Base-by-base conservation (phyloP, 257 asterid species). In the Nicotiana benthamiana region DNA sequence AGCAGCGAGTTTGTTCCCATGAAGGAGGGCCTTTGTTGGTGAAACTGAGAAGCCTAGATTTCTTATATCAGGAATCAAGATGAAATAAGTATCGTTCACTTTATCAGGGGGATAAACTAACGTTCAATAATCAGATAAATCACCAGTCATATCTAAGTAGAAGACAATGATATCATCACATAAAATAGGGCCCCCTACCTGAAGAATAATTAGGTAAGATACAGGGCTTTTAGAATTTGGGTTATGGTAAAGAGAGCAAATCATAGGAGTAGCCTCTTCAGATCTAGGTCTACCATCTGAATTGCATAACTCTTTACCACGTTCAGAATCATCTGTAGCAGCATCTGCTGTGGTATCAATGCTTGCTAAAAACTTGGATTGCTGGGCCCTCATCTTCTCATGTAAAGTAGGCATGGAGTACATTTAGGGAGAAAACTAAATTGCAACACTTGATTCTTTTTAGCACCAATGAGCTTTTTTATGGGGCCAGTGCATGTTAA, bases 321-420 rank as follows among this genome's bases (percentile, higher is more conserved):
- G 79, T 77, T 87, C 83, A 80, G 91, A 83, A 75, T 86, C 97
- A 77, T 87, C 90, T 87, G 85, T 82, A 80, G 80, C 91, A 60
- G 87, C 94, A 82, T 93, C 97, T 74, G 54, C 77, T 74, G 83
- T 80, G 78, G 97, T 83, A 81, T 87, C 83, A 81, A 92, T 85
- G 88, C 90, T 91, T 84, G 90, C 95, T 90, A 96, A 81, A 83
- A 96, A 96, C 88, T 90, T 94, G 79, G 95, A 96, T 79, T 96
- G 99, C 82, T 94, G 95, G 62, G 91, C 92, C 87, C 87, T 90
- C 99, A 96, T 94, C 79, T 89, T 96, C 86, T 91, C 99, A 98
- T 96, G 89, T 59, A 81, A 52, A 83, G 51, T 79, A 79, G 67
- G 81, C 62, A 51, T 48, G 79, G 24, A 46, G 13, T 48, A 26